Evolutionary conservation across 169 alveolate genomes (phyloP), one percentile per base, ranked within the genome.

Genomic region (Babesia caballi): DNA sequence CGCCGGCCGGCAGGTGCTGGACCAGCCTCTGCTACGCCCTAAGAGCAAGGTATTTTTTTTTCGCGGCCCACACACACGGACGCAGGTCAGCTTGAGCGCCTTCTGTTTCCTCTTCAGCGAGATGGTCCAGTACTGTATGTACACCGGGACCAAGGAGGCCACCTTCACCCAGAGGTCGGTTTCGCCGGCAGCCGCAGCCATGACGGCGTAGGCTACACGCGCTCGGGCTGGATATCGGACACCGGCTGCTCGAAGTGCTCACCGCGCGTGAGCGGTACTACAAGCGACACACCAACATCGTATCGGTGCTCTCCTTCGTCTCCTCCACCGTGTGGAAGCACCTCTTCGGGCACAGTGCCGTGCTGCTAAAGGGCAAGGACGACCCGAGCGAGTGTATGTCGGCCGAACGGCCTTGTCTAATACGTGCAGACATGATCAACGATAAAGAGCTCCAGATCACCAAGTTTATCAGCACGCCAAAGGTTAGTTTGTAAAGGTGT

Each of bases 251-350:
- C 47, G 88, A 81, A 51, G 17, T 57, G 52, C 51, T 81, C 33
- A 70, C 81, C 32, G 23, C 66, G 6, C 14, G 80, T 21, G 88
- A 81, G 41, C 54, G 70, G 46, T 30, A 4, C 7, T 28, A 49
- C 19, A 72, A 67, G 32, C 36, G 84, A 2, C 53, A 52, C 66
- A 71, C 63, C 17, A 69, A 73, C 63, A 54, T 81, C 52, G 67
- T 81, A 2, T 57, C 84, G 35, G 21, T 81, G 2, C 63, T 81
- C 25, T 59, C 84, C 11, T 81, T 81, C 70, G 42, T 81, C 9
- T 59, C 88, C 2, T 71, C 77, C 2, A 36, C 60, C 11, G 88
- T 81, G 19, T 81, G 88, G 88, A 81, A 81, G 66, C 66, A 81
- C 46, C 85, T 81, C 6, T 81, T 81, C 42, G 59, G 59, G 3